Evolutionary conservation across 1,284 basidiomycete genomes (phyloP), one percentile per base, ranked within the genome.

Genomic region (Boletus sp.): DNA sequence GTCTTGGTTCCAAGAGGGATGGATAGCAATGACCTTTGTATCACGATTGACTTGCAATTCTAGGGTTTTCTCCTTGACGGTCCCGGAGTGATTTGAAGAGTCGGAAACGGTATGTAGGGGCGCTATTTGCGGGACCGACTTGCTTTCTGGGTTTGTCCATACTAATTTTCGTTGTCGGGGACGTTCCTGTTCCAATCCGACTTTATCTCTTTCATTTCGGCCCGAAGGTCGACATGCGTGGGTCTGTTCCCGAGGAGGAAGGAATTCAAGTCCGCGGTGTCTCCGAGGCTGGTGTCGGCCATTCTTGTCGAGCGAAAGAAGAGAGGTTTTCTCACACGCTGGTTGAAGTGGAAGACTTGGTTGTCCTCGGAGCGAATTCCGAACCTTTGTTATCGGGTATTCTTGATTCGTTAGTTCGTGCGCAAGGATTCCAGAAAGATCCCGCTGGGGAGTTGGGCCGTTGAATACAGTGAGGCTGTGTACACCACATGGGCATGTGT

Each of bases 211-310:
- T 33, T 13, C 33, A 35, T 74, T 70, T 91, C 84, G 2, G 82
- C 15, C 77, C n/a, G 62, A 91, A 85, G 1, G 83, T 82, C 55
- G 90, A 73, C n/a, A n/a, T n/a, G n/a, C n/a, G 77, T 13, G 74
- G 27, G 22, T 24, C 22, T 53, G 11, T 20, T 15, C 7, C 7
- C 35, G 15, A 36, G 35, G 36, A 37, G 36, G 35, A 36, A 36
- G 35, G 6, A 36, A 16, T 16, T 16, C 7, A 4, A 36, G 35
- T 36, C 35, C 35, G 35, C 15, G 35, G 35, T 16, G 18, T 37
- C 36, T 18, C 36, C 1, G 36, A 37, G 3, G 18, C 36, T 18
- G 36, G 16, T 15, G 3, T 1, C 7, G 16, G 15, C 13, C 13
- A 1, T 35, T 35, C 35, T 18, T 37, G 3, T 37, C 36, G 16